These are phyloP conservation scores for Daldinia bambusicola DNA, from an alignment of 495 filamentous ascomycete species.

Conservation along the genomic window DNA sequence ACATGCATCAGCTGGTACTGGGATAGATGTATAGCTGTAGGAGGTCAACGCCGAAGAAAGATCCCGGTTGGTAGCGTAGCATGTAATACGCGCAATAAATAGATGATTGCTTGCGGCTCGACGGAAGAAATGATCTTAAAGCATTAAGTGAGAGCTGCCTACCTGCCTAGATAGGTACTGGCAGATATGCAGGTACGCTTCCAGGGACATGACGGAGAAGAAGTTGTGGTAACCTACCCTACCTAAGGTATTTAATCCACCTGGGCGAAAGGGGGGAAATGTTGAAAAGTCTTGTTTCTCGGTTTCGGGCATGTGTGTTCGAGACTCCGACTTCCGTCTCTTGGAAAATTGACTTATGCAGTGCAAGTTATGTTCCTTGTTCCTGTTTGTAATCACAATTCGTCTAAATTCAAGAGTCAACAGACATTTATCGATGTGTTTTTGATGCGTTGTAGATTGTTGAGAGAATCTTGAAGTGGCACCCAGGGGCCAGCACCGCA, in stretches of 20 bases:
- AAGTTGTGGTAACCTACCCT: background rate
- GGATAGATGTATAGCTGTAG: background rate
- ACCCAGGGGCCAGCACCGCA: no score
- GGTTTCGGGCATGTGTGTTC: conserved; percentile 9
- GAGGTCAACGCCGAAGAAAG: no score
- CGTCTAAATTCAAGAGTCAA: conserved; percentile 5
- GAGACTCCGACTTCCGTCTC: background rate
- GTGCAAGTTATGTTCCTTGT: conserved; percentile 25
- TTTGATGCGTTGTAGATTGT: conserved; percentile 10
- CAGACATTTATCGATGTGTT: background rate
- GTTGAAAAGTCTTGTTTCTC: conserved; percentile 32
- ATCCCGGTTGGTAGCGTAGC: no score
- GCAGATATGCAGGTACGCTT: background rate
- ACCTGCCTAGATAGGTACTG: no score
- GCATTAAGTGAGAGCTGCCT: no score
- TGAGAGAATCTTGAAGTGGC: no score
- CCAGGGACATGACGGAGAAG: no score
- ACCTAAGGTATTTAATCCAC: no score
- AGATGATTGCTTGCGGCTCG: no score
- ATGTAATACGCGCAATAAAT: no score
- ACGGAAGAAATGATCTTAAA: no score
- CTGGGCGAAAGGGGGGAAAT: conserved; percentile 30
- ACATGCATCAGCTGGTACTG: background rate
- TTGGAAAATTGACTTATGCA: background rate
- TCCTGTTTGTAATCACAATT: background rate